phyloP scores from a whole-genome alignment of 164 flowering plant genomes.

The Stephania yunnanensis region DNA sequence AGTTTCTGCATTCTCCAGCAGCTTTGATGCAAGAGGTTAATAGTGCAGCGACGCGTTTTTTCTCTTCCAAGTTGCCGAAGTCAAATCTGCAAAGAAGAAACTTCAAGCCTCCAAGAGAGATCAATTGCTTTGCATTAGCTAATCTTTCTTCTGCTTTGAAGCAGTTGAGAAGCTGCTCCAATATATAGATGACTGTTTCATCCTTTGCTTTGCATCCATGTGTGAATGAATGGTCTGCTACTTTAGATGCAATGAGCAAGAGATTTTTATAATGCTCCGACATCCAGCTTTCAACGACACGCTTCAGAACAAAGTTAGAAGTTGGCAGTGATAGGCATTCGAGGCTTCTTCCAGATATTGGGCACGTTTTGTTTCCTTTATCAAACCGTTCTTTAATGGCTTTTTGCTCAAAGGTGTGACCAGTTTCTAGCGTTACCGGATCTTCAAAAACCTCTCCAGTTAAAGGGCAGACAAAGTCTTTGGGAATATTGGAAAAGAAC shows the following conservation, averaged over 20 bases:
- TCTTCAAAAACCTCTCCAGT: constrained; percentile 59
- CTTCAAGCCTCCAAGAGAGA: constrained; percentile 57
- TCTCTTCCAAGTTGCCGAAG: constrained; percentile 45
- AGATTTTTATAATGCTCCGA: constrained; percentile 33
- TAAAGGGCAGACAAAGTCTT: constrained; percentile 61
- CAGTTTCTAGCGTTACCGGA: constrained; percentile 75
- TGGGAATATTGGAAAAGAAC: constrained; percentile 36
- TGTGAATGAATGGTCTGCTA: constrained; percentile 17
- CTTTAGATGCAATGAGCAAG: constrained; percentile 30
- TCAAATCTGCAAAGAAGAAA: constrained; percentile 47
- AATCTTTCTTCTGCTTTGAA: constrained; percentile 34
- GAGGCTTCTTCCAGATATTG: constrained; percentile 46
- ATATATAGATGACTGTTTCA: constrained; percentile 28
- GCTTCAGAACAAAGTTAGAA: constrained; percentile 52
- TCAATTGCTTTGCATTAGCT: constrained; percentile 36
- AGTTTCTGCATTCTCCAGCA: constrained; percentile 45
- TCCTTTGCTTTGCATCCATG: constrained; percentile 24
- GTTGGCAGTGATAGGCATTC: constrained; percentile 36
- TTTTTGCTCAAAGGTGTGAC: constrained; percentile 59
- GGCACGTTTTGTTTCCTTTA: constrained; percentile 54
- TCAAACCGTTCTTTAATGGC: constrained; percentile 58
- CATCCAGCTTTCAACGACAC: constrained; percentile 55
- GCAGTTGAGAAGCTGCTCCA: constrained; percentile 50
- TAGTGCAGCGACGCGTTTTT: constrained; percentile 33
- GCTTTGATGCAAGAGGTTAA: constrained; percentile 48